A percentile compares a stretch with the other conserved stretches of the same genome.
phyloP scores from a whole-genome alignment of 169 alveolate genomes.

The Cryptosporidium andersoni region DNA sequence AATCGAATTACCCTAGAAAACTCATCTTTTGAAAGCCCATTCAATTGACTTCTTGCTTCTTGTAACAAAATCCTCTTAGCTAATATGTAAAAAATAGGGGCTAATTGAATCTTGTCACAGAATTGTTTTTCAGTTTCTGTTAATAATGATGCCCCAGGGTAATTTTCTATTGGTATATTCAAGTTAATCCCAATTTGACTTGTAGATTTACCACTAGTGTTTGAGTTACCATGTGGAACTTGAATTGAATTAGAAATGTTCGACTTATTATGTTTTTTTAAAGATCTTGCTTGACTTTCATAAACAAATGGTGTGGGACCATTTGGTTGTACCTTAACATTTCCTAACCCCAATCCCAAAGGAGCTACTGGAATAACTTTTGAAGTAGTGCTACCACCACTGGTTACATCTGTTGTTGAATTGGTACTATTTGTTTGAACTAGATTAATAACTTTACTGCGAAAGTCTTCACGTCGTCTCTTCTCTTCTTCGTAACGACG shows the following conservation, averaged over 20 bases:
- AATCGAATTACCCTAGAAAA: slow-evolving; percentile 73
- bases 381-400: not conserved
- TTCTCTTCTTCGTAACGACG: slow-evolving; percentile 65
- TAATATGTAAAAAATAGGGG: slow-evolving; percentile 75
- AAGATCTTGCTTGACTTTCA: slow-evolving; percentile 65
- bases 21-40: slow-evolving; percentile 65
- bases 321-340: slow-evolving; percentile 25
- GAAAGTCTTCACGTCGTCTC: slow-evolving; percentile 52
- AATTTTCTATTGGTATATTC: slow-evolving; percentile 45
- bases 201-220: not conserved
- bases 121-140: slow-evolving; percentile 76
- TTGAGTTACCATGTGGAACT: not conserved
- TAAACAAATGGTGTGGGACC: slow-evolving; percentile 59
- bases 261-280: slow-evolving; percentile 31
- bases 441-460: slow-evolving; percentile 51
- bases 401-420: not conserved
- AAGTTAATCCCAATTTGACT: slow-evolving; percentile 3
- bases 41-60: slow-evolving; percentile 67
- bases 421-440: not conserved
- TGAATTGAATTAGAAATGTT: not conserved
- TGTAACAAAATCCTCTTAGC: slow-evolving; percentile 74
- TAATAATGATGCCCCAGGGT: slow-evolving; percentile 69
- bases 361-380: slow-evolving; percentile 15
- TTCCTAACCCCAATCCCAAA: slow-evolving; percentile 55
- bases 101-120: slow-evolving; percentile 77